Evolutionary conservation across 179 eudicot species (phyloP), one percentile per base, ranked within the genome.

Genomic region (Vitellaria paradoxa): DNA sequence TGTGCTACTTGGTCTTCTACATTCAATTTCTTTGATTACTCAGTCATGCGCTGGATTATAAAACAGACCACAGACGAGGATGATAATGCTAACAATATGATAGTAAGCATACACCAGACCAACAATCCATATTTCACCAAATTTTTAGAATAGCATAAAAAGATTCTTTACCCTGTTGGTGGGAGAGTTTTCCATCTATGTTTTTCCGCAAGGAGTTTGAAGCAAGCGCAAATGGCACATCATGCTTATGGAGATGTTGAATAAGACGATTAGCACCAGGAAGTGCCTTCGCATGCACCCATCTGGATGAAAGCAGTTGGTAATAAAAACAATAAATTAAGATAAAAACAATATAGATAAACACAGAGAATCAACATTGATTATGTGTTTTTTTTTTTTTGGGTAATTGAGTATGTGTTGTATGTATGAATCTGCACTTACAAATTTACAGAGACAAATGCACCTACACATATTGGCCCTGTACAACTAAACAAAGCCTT

Each of bases 241-340:
- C 80, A 83, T 87, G 90, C 80, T 86, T 87, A 73, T 83, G 90
- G 62, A 94, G 97, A 88, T 94, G 93, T 74, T 78, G 80, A 76
- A 94, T 86, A 46, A 92, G 91, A 56, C 96, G 93, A 84, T 91
- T 79, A 75, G 93, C 98, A 65, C 98, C 98, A 78, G 98, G 98
- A 87, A 92, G 98, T 70, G 94, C 84, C 85, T 85, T 84, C 45
- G 93, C 89, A 70, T 81, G 77, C 79, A 78, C 84, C 94, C 96
- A 94, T 84, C 98, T 94, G 75, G 1, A 83, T 10, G 53, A 59
- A 77, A 76, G 65, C 14, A 83, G 37, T 70, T 74, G 62, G 21
- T 9, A 15, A 55, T 65, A 59, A 47, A 49, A 73, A 61, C n/a
- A n/a, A n/a, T n/a, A n/a, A n/a, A n/a, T n/a, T n/a, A n/a, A n/a